Conservation (phyloP, 129 eudicot species). For the Lonicera japonica region DNA sequence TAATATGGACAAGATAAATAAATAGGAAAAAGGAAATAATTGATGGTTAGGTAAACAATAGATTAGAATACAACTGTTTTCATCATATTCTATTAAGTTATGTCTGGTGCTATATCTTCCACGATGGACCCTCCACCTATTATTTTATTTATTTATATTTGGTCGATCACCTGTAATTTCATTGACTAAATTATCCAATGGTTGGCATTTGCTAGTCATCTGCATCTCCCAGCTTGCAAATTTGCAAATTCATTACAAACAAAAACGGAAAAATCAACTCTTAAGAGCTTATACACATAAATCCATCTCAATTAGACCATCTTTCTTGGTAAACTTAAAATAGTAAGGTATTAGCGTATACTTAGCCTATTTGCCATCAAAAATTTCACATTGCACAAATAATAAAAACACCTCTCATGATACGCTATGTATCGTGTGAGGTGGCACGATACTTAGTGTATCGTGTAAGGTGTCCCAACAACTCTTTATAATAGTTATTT, state of each 20-base stretch:
- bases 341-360: not conserved
- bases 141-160: not conserved
- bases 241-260: not conserved
- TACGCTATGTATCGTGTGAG: too few relatives aligned
- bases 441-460: too few relatives aligned
- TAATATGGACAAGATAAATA: not conserved
- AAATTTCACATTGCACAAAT: too few relatives aligned
- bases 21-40: not conserved
- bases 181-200: too few relatives aligned
- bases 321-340: too few relatives aligned
- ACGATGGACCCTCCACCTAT: not conserved
- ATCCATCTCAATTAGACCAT: not conserved
- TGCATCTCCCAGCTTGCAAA: not conserved
- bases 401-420: too few relatives aligned
- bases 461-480: too few relatives aligned
- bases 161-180: not conserved
- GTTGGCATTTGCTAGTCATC: not conserved
- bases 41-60: conserved; percentile 9
- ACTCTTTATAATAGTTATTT: too few relatives aligned
- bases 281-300: not conserved
- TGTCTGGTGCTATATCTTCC: not conserved
- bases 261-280: not conserved
- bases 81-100: not conserved
- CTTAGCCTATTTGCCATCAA: too few relatives aligned
- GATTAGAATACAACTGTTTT: not conserved